phyloP scores from a whole-genome alignment of 768 basidiomycete species.

The Mrakia frigida region DNA sequence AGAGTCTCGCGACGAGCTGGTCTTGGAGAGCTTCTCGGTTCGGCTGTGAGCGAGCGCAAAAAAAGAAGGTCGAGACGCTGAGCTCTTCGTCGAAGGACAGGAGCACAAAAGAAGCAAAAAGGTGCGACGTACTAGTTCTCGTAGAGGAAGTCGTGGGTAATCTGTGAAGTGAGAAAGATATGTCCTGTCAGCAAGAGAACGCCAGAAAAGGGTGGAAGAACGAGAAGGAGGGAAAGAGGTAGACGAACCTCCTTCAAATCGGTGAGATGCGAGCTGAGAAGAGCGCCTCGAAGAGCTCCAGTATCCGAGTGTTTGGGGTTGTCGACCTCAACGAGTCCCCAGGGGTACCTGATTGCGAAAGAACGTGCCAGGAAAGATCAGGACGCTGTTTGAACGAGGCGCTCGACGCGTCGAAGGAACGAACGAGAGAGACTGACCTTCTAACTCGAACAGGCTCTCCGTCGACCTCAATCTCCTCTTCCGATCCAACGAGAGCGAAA shows the following conservation, averaged over 20 bases:
- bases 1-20: conserved; percentile 20
- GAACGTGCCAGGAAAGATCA: not conserved
- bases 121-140: conserved; percentile 26
- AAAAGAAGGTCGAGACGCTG: no score
- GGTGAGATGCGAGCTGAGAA: conserved; percentile 55
- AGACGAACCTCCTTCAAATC: conserved; percentile 29
- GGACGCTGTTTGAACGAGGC: no score
- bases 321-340: conserved; percentile 98
- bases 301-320: conserved; percentile 99
- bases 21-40: conserved; percentile 30
- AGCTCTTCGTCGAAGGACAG: not conserved
- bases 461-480: conserved; percentile 90
- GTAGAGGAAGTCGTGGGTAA: conserved; percentile 33
- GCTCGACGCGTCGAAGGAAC: not conserved
- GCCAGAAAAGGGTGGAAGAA: not conserved
- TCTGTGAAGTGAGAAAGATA: not conserved
- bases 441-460: conserved; percentile 87
- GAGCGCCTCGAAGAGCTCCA: conserved; percentile 79
- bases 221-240: not conserved
- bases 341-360: conserved; percentile 63
- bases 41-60: not conserved
- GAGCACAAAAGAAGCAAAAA: not conserved
- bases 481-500: conserved; percentile 94
- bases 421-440: conserved; percentile 36
- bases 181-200: not conserved